phyloP scores from a whole-genome alignment of 176 grass and related monocot species.

The Bolboschoenus planiculmis region DNA sequence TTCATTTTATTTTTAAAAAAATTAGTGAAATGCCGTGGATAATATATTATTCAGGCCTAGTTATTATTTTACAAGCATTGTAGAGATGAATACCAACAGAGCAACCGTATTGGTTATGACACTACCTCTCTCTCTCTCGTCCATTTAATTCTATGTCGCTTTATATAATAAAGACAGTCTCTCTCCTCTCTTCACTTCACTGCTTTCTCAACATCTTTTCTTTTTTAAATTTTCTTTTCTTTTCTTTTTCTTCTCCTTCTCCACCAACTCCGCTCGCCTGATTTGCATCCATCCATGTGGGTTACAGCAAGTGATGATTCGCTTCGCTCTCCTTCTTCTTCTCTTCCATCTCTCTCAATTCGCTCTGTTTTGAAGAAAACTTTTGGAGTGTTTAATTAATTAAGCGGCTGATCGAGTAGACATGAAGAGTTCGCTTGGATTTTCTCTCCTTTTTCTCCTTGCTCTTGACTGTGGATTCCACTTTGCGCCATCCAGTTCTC shows the following conservation, averaged over 20 bases:
- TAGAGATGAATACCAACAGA: background rate
- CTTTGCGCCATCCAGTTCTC: background rate
- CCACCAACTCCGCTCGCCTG: background rate
- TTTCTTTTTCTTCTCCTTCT: slow-evolving; percentile 5
- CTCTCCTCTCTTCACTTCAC: background rate
- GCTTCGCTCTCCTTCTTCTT: background rate
- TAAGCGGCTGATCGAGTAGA: background rate
- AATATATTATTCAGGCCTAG: too few relatives aligned
- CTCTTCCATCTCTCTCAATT: background rate
- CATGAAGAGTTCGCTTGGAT: background rate
- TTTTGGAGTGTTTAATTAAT: background rate
- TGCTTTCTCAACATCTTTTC: background rate
- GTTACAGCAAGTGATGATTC: slow-evolving; percentile 9
- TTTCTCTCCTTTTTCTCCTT: slow-evolving; percentile 3
- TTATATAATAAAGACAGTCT: slow-evolving; percentile 10
- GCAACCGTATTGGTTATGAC: background rate
- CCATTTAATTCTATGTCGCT: slow-evolving; percentile 2
- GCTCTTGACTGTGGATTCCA: slow-evolving; percentile 8
- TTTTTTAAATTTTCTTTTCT: background rate
- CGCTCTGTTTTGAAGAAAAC: background rate
- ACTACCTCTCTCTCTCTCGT: background rate
- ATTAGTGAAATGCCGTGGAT: too few relatives aligned
- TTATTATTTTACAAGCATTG: too few relatives aligned
- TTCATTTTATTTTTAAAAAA: too few relatives aligned
- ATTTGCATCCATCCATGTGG: slow-evolving; percentile 15